Percentiles rank a stretch among this genome's conserved stretches.
Evolutionary conservation across 2,329 filamentous ascomycete species (phyloP).

Genomic region (Parasarocladium wereldwijsianum): DNA sequence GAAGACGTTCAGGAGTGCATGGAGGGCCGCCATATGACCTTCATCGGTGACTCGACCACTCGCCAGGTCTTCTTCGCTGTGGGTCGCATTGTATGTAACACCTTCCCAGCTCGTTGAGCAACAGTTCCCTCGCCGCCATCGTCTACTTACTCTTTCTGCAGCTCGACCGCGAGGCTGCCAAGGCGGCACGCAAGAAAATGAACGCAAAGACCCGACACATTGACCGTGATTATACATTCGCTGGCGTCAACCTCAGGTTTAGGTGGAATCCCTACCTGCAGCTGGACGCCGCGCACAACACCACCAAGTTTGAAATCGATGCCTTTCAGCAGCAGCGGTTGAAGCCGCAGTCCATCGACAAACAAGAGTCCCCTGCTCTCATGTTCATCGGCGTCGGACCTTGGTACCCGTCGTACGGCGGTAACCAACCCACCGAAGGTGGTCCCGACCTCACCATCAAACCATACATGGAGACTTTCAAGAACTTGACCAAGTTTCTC

Average conservation of each 20-base stretch:
- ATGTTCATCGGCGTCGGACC: slow-evolving; percentile 13
- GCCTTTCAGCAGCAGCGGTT: slow-evolving; percentile 10
- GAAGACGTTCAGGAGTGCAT: slow-evolving; percentile 40
- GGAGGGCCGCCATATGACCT: slow-evolving; percentile 33
- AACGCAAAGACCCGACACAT: slow-evolving; percentile 6
- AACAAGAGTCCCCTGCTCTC: slow-evolving; percentile 10
- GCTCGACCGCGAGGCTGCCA: slow-evolving; percentile 11
- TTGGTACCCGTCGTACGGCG: slow-evolving; percentile 11
- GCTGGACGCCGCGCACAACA: slow-evolving; percentile 13
- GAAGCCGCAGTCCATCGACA: slow-evolving; percentile 5
- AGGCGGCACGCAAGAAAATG: slow-evolving; percentile 4
- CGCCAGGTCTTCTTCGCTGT: slow-evolving; percentile 45
- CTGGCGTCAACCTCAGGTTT: slow-evolving; percentile 35
- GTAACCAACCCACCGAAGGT: slow-evolving; percentile 6
- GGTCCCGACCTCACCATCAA: no score
- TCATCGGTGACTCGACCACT: slow-evolving; percentile 45
- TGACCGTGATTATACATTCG: slow-evolving; percentile 21
- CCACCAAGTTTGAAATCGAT: slow-evolving; percentile 10
- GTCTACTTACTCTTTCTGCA: slow-evolving; percentile 3
- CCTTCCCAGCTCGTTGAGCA: background rate
- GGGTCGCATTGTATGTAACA: slow-evolving; percentile 13
- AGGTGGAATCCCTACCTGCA: slow-evolving; percentile 51
- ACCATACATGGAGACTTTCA: slow-evolving; percentile 9
- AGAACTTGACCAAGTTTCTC: slow-evolving; percentile 12
- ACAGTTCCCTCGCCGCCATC: background rate